phyloP scores from a whole-genome alignment of 495 filamentous ascomycete species.

The Podospora pseudoanserina region DNA sequence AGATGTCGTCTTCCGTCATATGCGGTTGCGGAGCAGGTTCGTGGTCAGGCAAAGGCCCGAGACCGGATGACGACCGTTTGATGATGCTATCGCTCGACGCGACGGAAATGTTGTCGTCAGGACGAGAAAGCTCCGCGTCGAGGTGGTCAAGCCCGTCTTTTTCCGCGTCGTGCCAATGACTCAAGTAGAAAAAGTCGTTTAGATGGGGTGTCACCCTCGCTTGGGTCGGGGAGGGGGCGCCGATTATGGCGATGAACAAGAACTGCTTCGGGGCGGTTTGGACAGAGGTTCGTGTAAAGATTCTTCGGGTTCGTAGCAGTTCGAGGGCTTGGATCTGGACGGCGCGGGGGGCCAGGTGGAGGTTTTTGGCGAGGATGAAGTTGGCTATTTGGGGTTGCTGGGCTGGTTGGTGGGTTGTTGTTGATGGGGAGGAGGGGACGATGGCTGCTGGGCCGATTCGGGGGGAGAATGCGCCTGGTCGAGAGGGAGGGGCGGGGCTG shows the following conservation, averaged over 20 bases:
- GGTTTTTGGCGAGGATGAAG: slow-evolving; percentile 74
- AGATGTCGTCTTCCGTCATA: slow-evolving; percentile 38
- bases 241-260: slow-evolving; percentile 71
- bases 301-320: slow-evolving; percentile 70
- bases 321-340: slow-evolving; percentile 89
- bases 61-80: slow-evolving; percentile 13
- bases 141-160: slow-evolving; percentile 71
- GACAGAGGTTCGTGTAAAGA: slow-evolving; percentile 67
- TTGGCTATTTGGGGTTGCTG: slow-evolving; percentile 60
- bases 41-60: background rate
- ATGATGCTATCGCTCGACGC: slow-evolving; percentile 32
- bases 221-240: slow-evolving; percentile 40
- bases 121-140: slow-evolving; percentile 45
- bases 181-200: slow-evolving; percentile 84
- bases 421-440: slow-evolving; percentile 12
- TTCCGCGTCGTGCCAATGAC: slow-evolving; percentile 73
- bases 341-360: slow-evolving; percentile 62
- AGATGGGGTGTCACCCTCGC: slow-evolving; percentile 52
- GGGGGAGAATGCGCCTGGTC: slow-evolving; percentile 6
- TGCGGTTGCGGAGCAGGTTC: too few relatives aligned
- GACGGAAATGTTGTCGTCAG: slow-evolving; percentile 28
- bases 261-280: slow-evolving; percentile 75
- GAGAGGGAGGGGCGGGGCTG: background rate
- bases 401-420: background rate
- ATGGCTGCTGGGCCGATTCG: slow-evolving; percentile 1